Conservation (phyloP, 495 filamentous ascomycete species). For the Xylaria longipes region DNA sequence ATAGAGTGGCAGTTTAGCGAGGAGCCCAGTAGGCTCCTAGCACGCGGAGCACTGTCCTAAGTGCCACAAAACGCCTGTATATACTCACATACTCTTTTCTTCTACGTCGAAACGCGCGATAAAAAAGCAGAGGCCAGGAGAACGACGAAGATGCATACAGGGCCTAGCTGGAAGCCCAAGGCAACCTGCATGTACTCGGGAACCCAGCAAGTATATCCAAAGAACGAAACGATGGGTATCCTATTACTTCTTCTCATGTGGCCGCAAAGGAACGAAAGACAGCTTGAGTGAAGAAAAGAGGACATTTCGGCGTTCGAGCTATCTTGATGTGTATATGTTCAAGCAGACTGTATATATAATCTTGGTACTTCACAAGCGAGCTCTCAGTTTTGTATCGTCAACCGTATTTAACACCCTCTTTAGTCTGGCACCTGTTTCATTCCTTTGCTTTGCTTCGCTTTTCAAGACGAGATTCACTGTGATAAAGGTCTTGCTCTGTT, state of each 20-base stretch:
- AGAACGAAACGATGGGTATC: background rate
- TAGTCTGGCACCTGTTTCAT: background rate
- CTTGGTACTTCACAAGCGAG: background rate
- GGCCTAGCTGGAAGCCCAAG: background rate
- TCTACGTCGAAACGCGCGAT: background rate
- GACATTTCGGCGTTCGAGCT: background rate
- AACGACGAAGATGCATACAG: background rate
- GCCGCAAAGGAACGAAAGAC: background rate
- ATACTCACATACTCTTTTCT: background rate
- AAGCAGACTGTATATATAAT: background rate
- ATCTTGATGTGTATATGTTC: background rate
- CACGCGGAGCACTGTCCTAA: background rate
- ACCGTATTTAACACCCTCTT: background rate
- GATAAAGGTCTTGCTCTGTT: background rate
- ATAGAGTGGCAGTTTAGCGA: background rate
- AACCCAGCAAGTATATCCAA: background rate
- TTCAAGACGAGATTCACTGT: background rate
- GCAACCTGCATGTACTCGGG: background rate
- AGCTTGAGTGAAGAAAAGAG: background rate
- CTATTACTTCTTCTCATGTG: background rate
- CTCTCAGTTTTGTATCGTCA: background rate
- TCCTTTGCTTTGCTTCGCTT: background rate
- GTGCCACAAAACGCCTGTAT: background rate
- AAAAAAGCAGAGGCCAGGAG: background rate
- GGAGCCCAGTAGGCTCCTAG: background rate